These are phyloP conservation scores for Pleurotus sapidus DNA, from an alignment of 768 basidiomycete genomes.

Conservation along the genomic window DNA sequence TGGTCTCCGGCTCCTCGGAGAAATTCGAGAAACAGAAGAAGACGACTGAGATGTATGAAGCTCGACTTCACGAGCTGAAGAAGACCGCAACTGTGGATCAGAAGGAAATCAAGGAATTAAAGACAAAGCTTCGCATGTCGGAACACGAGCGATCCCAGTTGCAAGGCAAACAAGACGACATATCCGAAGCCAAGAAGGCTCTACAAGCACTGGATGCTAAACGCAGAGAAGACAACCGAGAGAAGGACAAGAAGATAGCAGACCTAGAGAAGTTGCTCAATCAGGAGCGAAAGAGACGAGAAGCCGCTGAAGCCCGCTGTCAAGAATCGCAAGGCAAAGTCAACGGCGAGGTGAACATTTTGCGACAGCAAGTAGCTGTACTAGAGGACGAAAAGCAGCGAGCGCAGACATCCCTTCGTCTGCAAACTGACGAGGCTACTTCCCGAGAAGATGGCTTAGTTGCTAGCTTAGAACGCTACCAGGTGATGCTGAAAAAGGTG, in stretches of 20 bases:
- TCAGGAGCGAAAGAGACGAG: slow-evolving; percentile 49
- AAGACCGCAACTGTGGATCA: slow-evolving; percentile 47
- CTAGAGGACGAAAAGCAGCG: slow-evolving; percentile 33
- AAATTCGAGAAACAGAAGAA: slow-evolving; percentile 62
- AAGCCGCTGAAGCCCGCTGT: slow-evolving; percentile 40
- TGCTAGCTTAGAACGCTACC: slow-evolving; percentile 49
- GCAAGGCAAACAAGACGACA: slow-evolving; percentile 49
- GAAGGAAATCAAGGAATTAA: slow-evolving; percentile 60
- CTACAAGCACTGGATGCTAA: slow-evolving; percentile 46
- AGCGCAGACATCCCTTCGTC: slow-evolving; percentile 27
- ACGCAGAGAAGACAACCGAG: slow-evolving; percentile 52
- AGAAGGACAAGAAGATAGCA: slow-evolving; percentile 48
- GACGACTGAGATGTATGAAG: slow-evolving; percentile 53
- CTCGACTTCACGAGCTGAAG: slow-evolving; percentile 61
- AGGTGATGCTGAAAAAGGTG: slow-evolving; percentile 39
- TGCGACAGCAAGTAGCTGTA: slow-evolving; percentile 35
- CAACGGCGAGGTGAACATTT: slow-evolving; percentile 35
- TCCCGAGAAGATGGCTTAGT: slow-evolving; percentile 44
- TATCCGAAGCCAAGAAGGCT: slow-evolving; percentile 46
- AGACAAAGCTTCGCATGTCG: slow-evolving; percentile 50
- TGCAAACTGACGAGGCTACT: slow-evolving; percentile 26
- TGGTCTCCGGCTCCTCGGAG: slow-evolving; percentile 46
- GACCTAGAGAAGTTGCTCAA: slow-evolving; percentile 54
- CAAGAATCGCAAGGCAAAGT: slow-evolving; percentile 39
- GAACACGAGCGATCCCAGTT: slow-evolving; percentile 59